Evolutionary conservation across 768 basidiomycete species (phyloP), one percentile per base, ranked within the genome.

Genomic region (Trametes maxima): DNA sequence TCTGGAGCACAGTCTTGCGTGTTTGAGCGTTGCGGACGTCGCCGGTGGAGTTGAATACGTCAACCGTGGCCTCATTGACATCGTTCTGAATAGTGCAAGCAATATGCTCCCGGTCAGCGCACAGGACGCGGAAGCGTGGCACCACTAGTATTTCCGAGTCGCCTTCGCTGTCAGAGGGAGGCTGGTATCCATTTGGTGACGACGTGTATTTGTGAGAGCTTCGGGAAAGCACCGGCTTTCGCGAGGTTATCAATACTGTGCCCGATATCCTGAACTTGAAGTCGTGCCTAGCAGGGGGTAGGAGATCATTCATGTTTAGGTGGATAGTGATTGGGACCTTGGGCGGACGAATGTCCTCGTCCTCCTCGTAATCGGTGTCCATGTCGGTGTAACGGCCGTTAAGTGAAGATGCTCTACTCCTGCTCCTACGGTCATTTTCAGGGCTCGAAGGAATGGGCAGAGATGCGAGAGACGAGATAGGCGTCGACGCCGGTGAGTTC

Each of bases 221-320:
- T 48, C 53, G 43, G 4, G 43, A 35, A n/a, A 51, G 70, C 59
- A 42, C 61, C 35, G 68, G 63, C n/a, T 60, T 48, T 63, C 71
- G 72, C 73, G 51, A 87, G 5, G 79, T 80, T 35, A 93, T 73
- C 3, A 92, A 76, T 45, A 92, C 77, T 7, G 80, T 85, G 6
- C 90, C 90, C 12, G 80, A 78, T 47, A 92, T 82, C 12, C 76
- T 80, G 72, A 92, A 90, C 5, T 80, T 81, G 67, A 93, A 87
- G 16, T 77, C 66, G 60, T 85, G 86, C 73, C 86, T 88, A 28
- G 80, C 75, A 10, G 89, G 84, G 2, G 85, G 82, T 24, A 85
- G 77, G 7, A 92, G 76, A 43, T 92, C 89, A 65, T 90, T 89
- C 79, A 92, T 90, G 68, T 92, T 91, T 60, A 94, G 65, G 69